These are phyloP conservation scores for Polyporus tsugae DNA, from an alignment of 1,284 basidiomycete species.

Conservation along the genomic window DNA sequence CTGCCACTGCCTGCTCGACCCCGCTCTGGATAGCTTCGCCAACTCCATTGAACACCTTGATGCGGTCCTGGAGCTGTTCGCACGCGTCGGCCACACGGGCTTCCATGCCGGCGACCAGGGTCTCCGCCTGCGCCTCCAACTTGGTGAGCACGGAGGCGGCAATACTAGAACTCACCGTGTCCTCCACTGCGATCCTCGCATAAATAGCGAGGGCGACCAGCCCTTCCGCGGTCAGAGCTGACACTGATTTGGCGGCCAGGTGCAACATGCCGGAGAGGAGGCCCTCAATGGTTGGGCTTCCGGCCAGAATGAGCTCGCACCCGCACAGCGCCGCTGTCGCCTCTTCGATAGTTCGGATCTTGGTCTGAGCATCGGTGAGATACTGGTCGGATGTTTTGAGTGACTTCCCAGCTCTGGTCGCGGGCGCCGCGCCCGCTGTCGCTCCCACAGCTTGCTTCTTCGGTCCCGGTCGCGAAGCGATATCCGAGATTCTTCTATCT, in stretches of 20 bases:
- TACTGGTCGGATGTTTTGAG: not conserved
- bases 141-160: not conserved
- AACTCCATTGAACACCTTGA: rapidly evolving
- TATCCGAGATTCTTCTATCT: not conserved
- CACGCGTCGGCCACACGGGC: no score
- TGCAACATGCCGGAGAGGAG: not conserved
- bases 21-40: rapidly evolving
- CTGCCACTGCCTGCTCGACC: not conserved
- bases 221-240: not conserved
- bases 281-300: not conserved
- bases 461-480: not conserved
- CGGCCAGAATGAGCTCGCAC: not conserved
- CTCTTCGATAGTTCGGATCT: not conserved
- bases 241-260: not conserved
- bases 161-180: not conserved
- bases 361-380: not conserved
- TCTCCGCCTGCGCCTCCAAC: not conserved
- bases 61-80: no score
- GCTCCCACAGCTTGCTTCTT: not conserved
- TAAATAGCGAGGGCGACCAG: not conserved
- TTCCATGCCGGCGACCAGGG: no score
- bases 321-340: not conserved
- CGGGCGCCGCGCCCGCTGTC: not conserved
- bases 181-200: not conserved
- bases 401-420: no score